Base-by-base conservation (phyloP, 2,329 filamentous ascomycete genomes). In the Xylariaceae sp. region DNA sequence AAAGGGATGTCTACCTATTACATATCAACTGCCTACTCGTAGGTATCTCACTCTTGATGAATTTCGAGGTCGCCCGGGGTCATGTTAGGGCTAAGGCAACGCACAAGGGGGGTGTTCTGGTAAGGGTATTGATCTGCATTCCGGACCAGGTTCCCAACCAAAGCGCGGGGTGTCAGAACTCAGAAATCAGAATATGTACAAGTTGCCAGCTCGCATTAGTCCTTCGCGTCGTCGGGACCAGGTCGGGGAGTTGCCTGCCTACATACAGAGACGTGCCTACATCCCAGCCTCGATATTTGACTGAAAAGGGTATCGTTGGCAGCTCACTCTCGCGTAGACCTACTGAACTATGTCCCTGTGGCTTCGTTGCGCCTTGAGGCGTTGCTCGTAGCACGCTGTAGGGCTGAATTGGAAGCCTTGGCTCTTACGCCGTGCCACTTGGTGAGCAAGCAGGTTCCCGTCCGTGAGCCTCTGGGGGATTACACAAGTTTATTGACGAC, bases 321-420 rank as follows among this genome's bases (percentile, higher is more conserved):
- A 1, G 1, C 23, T 30, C 23, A 30, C 23, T 30, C 23, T 23
- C 23, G 23, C 23, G 4, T 30, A 6, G 23, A 30, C 4, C 4
- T 30, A 2, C 23, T 30, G 9, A 7, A 13, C 2, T n/a, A n/a
- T n/a, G n/a, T n/a, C n/a, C n/a, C n/a, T 23, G 23, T 30, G 6
- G 34, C 18, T 50, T 37, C 8, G 30, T 18, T n/a, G 18, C 15
- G 13, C 53, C 13, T 10, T 13, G 52, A 18, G 47, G 52, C 39
- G 55, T 44, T 23, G 45, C 35, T 39, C 30, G 52, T 57, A 53
- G 18, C 47, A 57, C 53, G 15, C 51, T 55, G 13, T 55, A 53
- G 35, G 56, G 59, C 59, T 61, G 53, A 42, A 34, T 10, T 15
- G 34, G 30, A 34, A 50, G 37, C 35, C 51, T 44, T 34, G 51